Percentiles rank a stretch among this genome's conserved stretches.
Conservation (phyloP, 2,329 filamentous ascomycete species). For the Scedosporium dehoogii region DNA sequence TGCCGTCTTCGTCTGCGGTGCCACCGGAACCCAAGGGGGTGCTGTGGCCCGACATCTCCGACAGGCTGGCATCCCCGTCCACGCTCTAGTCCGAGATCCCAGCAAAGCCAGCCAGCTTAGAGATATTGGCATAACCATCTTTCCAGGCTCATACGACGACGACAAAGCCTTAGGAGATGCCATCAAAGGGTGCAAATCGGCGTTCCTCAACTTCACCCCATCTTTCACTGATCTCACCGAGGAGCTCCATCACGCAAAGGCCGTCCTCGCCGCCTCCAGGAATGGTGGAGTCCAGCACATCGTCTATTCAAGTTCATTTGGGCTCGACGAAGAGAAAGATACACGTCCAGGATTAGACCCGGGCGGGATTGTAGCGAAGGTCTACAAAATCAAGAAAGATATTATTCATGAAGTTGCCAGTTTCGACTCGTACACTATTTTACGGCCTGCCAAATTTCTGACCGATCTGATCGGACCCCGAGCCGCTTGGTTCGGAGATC, state of each 20-base stretch:
- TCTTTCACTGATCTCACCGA: slow-evolving; percentile 18
- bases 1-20: slow-evolving; percentile 27
- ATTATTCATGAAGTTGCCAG: slow-evolving; percentile 30
- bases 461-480: slow-evolving; percentile 31
- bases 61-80: slow-evolving; percentile 16
- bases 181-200: not conserved
- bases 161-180: not conserved
- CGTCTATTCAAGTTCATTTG: slow-evolving; percentile 25
- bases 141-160: not conserved
- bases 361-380: slow-evolving; percentile 16
- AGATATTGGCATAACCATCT: not conserved
- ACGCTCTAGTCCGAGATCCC: slow-evolving; percentile 20
- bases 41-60: slow-evolving; percentile 24
- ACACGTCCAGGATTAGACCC: slow-evolving; percentile 13
- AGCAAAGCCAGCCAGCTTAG: not conserved
- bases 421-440: slow-evolving; percentile 34
- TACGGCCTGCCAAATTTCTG: slow-evolving; percentile 42
- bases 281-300: slow-evolving; percentile 26
- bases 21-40: slow-evolving; percentile 29
- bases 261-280: slow-evolving; percentile 25
- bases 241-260: slow-evolving; percentile 19
- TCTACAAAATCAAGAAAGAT: slow-evolving; percentile 27
- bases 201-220: slow-evolving; percentile 11
- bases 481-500: slow-evolving; percentile 2
- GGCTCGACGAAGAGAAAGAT: slow-evolving; percentile 18